phyloP scores from a whole-genome alignment of 2,329 filamentous ascomycete genomes.

The Xylariaceae sp. region DNA sequence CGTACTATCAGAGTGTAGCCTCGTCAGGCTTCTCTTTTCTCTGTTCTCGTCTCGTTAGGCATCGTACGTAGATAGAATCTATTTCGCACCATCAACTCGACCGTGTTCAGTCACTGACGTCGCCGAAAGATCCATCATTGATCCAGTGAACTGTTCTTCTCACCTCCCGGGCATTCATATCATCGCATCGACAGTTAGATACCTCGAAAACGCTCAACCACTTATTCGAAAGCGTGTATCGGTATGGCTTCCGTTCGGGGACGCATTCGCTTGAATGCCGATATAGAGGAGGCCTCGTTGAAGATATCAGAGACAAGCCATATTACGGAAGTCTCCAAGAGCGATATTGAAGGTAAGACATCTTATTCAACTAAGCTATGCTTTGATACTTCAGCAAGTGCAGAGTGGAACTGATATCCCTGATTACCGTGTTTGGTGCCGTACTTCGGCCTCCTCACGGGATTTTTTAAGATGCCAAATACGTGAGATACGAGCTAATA shows the following conservation, averaged over 20 bases:
- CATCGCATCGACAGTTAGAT: background rate
- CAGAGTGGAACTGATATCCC: background rate
- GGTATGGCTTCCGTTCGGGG: constrained; percentile 18
- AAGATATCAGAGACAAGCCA: constrained; percentile 7
- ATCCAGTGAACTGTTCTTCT: background rate
- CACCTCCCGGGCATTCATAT: background rate
- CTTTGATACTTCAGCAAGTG: no score
- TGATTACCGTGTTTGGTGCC: background rate
- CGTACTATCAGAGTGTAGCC: no score
- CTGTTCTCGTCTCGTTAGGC: no score
- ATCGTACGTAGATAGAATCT: no score
- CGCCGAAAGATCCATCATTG: no score
- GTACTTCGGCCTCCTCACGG: no score
- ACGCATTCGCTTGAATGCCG: constrained; percentile 21
- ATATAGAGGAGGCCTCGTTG: constrained; percentile 22
- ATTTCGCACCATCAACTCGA: no score
- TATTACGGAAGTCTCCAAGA: constrained; percentile 51
- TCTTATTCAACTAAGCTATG: background rate
- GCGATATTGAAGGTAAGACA: constrained; percentile 53
- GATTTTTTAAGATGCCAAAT: background rate
- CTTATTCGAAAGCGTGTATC: no score
- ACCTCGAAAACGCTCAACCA: no score
- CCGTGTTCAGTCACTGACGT: no score
- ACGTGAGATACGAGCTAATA: background rate
- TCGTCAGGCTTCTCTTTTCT: no score